A percentile compares a stretch with the other conserved stretches of the same genome.
These are phyloP conservation scores for Arthrobotrys sinensis DNA, from an alignment of 2,329 filamentous ascomycete genomes.

Conservation along the genomic window DNA sequence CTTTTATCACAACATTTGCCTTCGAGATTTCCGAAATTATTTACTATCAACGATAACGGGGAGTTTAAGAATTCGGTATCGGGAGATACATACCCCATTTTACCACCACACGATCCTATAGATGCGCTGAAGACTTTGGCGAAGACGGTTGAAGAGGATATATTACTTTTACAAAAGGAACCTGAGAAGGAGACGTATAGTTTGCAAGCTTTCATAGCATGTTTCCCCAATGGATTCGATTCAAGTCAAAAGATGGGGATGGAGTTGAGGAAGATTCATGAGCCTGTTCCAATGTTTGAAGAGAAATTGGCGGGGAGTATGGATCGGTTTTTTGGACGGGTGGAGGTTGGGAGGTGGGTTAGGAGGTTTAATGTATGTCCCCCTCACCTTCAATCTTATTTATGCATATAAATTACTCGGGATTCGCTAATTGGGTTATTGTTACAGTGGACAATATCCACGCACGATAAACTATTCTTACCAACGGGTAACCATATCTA, in stretches of 20 bases:
- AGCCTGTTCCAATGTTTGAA: slow-evolving; percentile 71
- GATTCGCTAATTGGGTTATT: too few relatives aligned
- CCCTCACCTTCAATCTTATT: slow-evolving; percentile 40
- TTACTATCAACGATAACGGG: slow-evolving; percentile 67
- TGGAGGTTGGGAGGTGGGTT: slow-evolving; percentile 71
- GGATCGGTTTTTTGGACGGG: slow-evolving; percentile 72
- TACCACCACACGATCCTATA: slow-evolving; percentile 41
- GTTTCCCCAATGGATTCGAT: slow-evolving; percentile 72
- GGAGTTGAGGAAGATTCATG: slow-evolving; percentile 71
- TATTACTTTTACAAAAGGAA: slow-evolving; percentile 69
- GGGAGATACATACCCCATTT: slow-evolving; percentile 58
- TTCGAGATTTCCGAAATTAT: slow-evolving; percentile 70
- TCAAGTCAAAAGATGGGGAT: slow-evolving; percentile 71
- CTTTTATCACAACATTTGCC: slow-evolving; percentile 71
- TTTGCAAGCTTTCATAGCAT: slow-evolving; percentile 71
- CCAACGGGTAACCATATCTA: slow-evolving; percentile 65
- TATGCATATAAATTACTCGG: too few relatives aligned
- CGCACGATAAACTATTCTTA: slow-evolving; percentile 68
- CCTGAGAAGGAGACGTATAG: slow-evolving; percentile 43
- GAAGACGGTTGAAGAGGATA: slow-evolving; percentile 73
- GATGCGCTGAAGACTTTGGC: slow-evolving; percentile 68
- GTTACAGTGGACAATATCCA: slow-evolving; percentile 73
- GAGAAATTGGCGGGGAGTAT: slow-evolving; percentile 73
- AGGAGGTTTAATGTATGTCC: slow-evolving; percentile 71
- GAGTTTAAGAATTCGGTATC: slow-evolving; percentile 69